Conservation (phyloP, 768 basidiomycete species). For the Boletus insuetus region DNA sequence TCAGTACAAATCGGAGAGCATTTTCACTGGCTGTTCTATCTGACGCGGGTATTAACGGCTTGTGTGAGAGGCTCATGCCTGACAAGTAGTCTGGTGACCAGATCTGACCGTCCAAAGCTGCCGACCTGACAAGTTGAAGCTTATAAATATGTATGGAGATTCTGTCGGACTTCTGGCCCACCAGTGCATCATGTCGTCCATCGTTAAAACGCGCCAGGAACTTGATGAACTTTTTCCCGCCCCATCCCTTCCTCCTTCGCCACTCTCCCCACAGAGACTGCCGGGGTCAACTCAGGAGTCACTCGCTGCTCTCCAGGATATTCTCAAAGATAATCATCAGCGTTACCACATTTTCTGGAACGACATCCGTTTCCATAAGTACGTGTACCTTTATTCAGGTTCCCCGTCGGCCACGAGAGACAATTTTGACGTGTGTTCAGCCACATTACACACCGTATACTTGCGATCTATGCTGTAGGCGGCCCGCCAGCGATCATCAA, state of each 20-base stretch:
- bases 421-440: constrained; percentile 4
- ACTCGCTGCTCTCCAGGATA: constrained; percentile 23
- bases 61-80: too few species aligned
- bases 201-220: background rate
- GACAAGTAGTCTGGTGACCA: too few species aligned
- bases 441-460: constrained; percentile 29
- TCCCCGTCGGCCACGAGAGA: background rate
- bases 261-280: constrained; percentile 25
- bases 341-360: constrained; percentile 51
- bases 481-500: constrained; percentile 21
- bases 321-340: constrained; percentile 48
- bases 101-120: too few species aligned
- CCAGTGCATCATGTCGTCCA: constrained; percentile 14
- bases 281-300: constrained; percentile 26
- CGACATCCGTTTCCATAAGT: constrained; percentile 51
- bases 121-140: too few species aligned
- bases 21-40: too few species aligned
- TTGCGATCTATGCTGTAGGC: constrained; percentile 29
- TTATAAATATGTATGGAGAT: too few species aligned
- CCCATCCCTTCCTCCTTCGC: constrained; percentile 27
- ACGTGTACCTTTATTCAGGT: constrained; percentile 7
- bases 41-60: too few species aligned
- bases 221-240: constrained; percentile 25
- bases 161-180: too few species aligned
- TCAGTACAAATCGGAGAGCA: too few species aligned